phyloP scores from a whole-genome alignment of 2,329 filamentous ascomycete species.

The Microcyclospora pomicola region DNA sequence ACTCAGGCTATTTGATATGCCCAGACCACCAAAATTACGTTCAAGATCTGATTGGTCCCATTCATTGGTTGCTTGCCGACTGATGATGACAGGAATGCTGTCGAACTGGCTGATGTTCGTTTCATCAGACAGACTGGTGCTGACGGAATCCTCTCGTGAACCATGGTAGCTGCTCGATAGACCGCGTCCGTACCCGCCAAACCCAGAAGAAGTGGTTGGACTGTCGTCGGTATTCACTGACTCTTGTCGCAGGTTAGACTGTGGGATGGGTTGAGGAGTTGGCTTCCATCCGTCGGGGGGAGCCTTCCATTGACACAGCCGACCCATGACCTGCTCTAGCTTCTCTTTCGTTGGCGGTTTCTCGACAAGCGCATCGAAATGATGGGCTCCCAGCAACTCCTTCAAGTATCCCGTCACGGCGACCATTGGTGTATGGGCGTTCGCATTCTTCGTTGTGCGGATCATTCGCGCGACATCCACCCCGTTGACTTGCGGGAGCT shows the following conservation, averaged over 20 bases:
- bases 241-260: conserved; percentile 50
- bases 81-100: conserved; percentile 62
- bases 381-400: conserved; percentile 83
- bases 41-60: conserved; percentile 51
- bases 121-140: conserved; percentile 77
- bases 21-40: conserved; percentile 48
- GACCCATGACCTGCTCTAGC: conserved; percentile 72
- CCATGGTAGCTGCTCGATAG: conserved; percentile 62
- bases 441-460: conserved; percentile 87
- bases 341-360: conserved; percentile 93
- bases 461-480: conserved; percentile 96
- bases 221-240: conserved; percentile 59
- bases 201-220: conserved; percentile 65
- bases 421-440: conserved; percentile 87
- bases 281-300: conserved; percentile 47
- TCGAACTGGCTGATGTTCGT: conserved; percentile 61
- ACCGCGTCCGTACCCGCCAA: conserved; percentile 40
- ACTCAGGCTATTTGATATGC: conserved; percentile 39
- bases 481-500: conserved; percentile 85
- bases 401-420: conserved; percentile 97
- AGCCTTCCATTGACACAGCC: conserved; percentile 86
- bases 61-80: conserved; percentile 55
- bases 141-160: conserved; percentile 76
- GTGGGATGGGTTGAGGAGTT: conserved; percentile 36
- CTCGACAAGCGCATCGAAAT: conserved; percentile 90